Evolutionary conservation across 352 stramenopile genomes (phyloP), one percentile per base, ranked within the genome.

Genomic region (Pythium utonaiense): DNA sequence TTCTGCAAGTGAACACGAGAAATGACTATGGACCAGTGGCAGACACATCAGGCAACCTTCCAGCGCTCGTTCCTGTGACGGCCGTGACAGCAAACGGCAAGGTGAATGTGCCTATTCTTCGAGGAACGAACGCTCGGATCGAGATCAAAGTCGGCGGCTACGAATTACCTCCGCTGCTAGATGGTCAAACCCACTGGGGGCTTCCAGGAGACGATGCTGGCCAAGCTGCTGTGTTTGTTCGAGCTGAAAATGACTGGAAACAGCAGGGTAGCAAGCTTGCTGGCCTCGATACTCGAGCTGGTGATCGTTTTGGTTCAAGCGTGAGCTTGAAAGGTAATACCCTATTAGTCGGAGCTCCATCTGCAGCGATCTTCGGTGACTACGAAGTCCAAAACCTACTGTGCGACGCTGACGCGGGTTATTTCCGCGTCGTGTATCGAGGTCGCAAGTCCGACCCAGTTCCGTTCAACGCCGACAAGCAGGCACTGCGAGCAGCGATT

Each of bases 221-320:
- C 2, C 84, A 88, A 57, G 71, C 70, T 6, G 70, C 72, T 3
- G 70, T 94, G n/a, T 94, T 93, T 52, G 70, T 74, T 28, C 80
- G 78, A 3, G 66, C 70, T 25, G 76, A 83, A n/a, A 81, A 83
- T 19, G 81, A 86, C 60, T 95, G 86, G 86, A 80, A 80, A 30
- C 81, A 92, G 24, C 80, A 91, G 62, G 80, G 78, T 9, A 71
- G 70, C 13, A 77, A 74, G 0, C 65, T 95, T 1, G 58, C 70
- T 25, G 84, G 74, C 0, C 53, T 56, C 12, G 86, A 95, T 50
- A 92, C 80, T 7, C 75, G 78, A 0, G 48, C 70, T 1, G 80
- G 80, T 1, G 86, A 95, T 61, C 60, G 80, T 7, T 95, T 95
- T 68, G 86, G 86, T 0, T 66, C 78, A 0, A 93, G 83, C 50